Percentiles rank a stretch among this genome's conserved stretches.
Evolutionary conservation across 164 flowering plant species (phyloP).

Genomic region (Malania oleifera): DNA sequence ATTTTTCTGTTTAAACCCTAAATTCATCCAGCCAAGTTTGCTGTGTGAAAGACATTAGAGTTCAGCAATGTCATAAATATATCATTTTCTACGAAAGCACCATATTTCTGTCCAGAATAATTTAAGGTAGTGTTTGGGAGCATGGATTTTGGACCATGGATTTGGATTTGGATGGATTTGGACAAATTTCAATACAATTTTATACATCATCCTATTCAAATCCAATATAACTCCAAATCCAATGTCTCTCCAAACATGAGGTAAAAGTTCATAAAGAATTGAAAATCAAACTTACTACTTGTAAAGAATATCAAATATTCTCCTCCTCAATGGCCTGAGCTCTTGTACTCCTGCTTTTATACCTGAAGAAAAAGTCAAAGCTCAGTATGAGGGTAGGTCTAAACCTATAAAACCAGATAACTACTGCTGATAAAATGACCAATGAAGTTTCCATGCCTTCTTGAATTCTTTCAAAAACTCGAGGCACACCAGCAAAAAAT

Average conservation of each 20-base stretch:
- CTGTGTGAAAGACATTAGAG: slow-evolving; percentile 31
- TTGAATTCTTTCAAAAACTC: slow-evolving; percentile 81
- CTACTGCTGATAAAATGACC: no score
- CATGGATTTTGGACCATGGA: no score
- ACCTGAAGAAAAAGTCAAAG: slow-evolving; percentile 43
- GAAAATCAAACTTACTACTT: slow-evolving; percentile 45
- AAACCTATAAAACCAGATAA: not conserved
- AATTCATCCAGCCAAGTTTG: slow-evolving; percentile 80
- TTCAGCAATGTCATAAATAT: no score
- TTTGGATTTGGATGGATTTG: no score
- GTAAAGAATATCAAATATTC: slow-evolving; percentile 59
- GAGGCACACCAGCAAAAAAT: slow-evolving; percentile 85
- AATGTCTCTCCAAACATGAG: no score
- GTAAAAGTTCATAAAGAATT: not conserved
- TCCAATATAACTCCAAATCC: no score
- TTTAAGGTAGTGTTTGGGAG: no score
- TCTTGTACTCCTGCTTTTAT: slow-evolving; percentile 57
- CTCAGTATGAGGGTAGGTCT: not conserved
- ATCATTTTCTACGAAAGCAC: no score
- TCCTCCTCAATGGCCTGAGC: slow-evolving; percentile 63
- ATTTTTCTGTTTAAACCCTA: slow-evolving; percentile 63
- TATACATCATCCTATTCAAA: no score
- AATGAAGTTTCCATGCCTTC: slow-evolving; percentile 50
- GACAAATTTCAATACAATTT: no score
- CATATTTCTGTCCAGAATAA: not conserved